Evolutionary conservation across 441 rosid species (phyloP).

Genomic region (Euphorbia corollata): DNA sequence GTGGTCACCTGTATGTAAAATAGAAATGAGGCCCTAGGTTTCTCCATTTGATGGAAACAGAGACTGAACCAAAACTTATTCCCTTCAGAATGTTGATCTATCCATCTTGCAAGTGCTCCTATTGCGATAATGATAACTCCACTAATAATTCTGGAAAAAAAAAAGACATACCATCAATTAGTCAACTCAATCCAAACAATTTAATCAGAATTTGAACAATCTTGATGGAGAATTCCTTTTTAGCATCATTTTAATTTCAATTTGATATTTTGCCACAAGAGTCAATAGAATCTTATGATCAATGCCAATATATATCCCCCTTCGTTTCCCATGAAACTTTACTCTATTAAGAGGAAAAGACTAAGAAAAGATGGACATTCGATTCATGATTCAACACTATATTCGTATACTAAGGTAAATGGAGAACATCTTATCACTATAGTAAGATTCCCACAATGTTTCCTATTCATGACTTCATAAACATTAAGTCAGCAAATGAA

Average conservation of each 20-base stretch:
- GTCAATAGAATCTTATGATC: constrained; percentile 4
- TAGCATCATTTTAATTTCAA: not conserved
- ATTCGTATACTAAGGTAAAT: not conserved
- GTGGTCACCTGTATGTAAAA: constrained; percentile 64
- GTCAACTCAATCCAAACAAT: constrained; percentile 14
- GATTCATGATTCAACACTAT: not conserved
- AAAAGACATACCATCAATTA: constrained; percentile 16
- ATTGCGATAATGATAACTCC: constrained; percentile 57
- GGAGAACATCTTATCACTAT: constrained; percentile 13
- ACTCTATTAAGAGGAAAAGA: not conserved
- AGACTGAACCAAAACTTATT: constrained; percentile 63
- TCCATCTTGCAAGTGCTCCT: constrained; percentile 75
- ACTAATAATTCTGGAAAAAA: constrained; percentile 57
- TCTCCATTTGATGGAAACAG: constrained; percentile 40
- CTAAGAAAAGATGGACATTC: not conserved
- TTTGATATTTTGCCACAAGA: constrained; percentile 5
- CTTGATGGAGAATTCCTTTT: not conserved
- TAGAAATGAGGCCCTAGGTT: constrained; percentile 46
- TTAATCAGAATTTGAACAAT: not conserved
- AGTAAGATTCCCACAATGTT: not conserved
- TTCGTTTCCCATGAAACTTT: not conserved
- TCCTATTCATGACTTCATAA: constrained; percentile 5
- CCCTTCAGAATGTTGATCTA: constrained; percentile 53
- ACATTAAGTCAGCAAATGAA: constrained; percentile 10
- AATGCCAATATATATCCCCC: not conserved